Evolutionary conservation across 2,329 filamentous ascomycete genomes (phyloP), one percentile per base, ranked within the genome.

Genomic region (Cladorrhinum sp.): DNA sequence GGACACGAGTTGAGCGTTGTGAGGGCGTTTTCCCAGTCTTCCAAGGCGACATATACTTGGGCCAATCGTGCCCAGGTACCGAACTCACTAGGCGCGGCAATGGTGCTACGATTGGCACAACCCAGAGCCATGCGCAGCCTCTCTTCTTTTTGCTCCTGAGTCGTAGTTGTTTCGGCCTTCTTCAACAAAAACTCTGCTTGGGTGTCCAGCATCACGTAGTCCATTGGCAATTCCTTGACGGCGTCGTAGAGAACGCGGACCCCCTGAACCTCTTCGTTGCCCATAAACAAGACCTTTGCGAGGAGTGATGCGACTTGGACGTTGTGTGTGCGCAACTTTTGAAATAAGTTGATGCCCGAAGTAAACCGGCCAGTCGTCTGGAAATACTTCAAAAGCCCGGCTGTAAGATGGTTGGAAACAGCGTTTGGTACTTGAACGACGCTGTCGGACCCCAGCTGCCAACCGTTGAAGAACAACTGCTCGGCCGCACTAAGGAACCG

Each of bases 391-490:
- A 99, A 80, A 5, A 99, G 85, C 2, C 96, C 95, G n/a, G 91
- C 88, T 1, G 94, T 96, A 42, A 99, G 82, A 74, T 98, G 93
- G 72, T 99, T 99, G 16, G 92, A 96, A 60, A 98, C 95, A 61
- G 95, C 89, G 70, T 96, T 99, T 2, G 95, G 95, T 2, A 99
- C 94, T 76, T 99, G 95, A 4, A 98, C 96, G 71, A 97, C 91
- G 0, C 94, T 94, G 73, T 99, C 95, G 18, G 95, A 98, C 59
- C 95, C 96, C 23, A 99, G 80, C 76, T 98, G 94, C 87, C 93
- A 96, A 91, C 92, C 94, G 76, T 90, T 86, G 78, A 98, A 98
- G 77, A 99, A 99, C 30, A 99, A 82, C 70, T 90, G 89, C 76
- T 99, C 95, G 10, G 95, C 95, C 20, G 95, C 92, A 70, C 96